Base-by-base conservation (phyloP, 2,329 filamentous ascomycete genomes). In the Trichoderma oligosporum region DNA sequence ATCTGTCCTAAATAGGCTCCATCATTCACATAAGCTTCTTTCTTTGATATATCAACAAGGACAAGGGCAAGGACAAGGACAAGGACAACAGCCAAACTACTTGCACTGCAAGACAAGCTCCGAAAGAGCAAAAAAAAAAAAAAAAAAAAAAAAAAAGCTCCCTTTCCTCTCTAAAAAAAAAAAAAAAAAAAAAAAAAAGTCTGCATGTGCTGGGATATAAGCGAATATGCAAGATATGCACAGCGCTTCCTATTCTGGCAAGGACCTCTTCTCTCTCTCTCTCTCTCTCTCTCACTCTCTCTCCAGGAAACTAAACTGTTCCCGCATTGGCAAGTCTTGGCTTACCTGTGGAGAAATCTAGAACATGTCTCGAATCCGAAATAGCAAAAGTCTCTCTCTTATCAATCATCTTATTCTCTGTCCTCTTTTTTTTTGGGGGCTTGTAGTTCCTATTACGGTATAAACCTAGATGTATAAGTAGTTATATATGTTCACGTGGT, bases 161-260 rank as follows among this genome's bases (percentile, higher is more conserved):
- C 22, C 12, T 24, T 25, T 22, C 22, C 9, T n/a, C n/a, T n/a
- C n/a, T n/a, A n/a, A n/a, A n/a, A n/a, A 31, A 31, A 31, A 11
- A 11, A 31, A 31, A 31, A 6, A 6, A 11, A 11, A 31, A 31
- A 27, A n/a, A 16, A 25, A 44, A 9, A 12, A 18, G 39, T 12
- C 22, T 4, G 7, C 11, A 27, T 44, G 18, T 24, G 11, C 27
- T 24, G 20, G 41, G 22, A 25, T 12, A 11, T 25, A 46, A 27
- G 25, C 27, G 16, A 29, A 14, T 44, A 54, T 54, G 51, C 51
- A 54, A 36, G 51, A 45, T 45, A 44, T 54, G 51, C 36, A 36
- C 39, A 36, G 39, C 29, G 24, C 51, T 54, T 44, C 51, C 51
- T 54, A 54, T 54, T 54, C 51, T n/a, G 51, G 51, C 51, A 54